Percentiles rank a stretch among this genome's conserved stretches.
These are phyloP conservation scores for Lasiosphaeria miniovina DNA, from an alignment of 495 filamentous ascomycete genomes.

Conservation along the genomic window DNA sequence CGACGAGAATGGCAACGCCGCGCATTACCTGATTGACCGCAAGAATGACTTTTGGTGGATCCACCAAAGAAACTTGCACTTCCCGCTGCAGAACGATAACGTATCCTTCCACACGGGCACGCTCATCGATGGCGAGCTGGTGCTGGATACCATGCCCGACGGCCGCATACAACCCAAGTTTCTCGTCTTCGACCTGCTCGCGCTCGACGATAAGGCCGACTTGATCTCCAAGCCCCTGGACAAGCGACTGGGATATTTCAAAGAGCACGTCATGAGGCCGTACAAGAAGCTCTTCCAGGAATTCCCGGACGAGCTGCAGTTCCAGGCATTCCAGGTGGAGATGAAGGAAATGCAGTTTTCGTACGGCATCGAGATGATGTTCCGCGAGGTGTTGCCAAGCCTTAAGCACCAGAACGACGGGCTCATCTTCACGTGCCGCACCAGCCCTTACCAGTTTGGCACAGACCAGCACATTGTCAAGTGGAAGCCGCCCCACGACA, in stretches of 20 bases:
- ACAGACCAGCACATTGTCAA: constrained; percentile 93
- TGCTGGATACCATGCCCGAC: constrained; percentile 66
- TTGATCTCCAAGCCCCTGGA: constrained; percentile 73
- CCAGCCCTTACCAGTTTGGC: constrained; percentile 77
- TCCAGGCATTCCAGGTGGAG: constrained; percentile 74
- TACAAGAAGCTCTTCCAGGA: constrained; percentile 67
- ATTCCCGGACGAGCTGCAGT: constrained; percentile 65
- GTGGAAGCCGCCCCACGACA: constrained; percentile 92
- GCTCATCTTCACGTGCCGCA: constrained; percentile 91
- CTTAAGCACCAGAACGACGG: constrained; percentile 93
- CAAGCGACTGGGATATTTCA: constrained; percentile 84
- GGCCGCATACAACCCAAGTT: constrained; percentile 69
- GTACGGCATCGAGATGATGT: constrained; percentile 90
- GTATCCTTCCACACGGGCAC: constrained; percentile 73
- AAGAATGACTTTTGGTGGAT: constrained; percentile 90
- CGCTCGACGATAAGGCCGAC: constrained; percentile 70
- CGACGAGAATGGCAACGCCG: constrained; percentile 54
- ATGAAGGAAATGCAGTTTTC: constrained; percentile 83
- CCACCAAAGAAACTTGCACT: constrained; percentile 67
- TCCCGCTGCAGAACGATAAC: constrained; percentile 65
- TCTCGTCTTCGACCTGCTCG: constrained; percentile 89
- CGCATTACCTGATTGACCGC: constrained; percentile 84
- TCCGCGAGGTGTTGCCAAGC: constrained; percentile 74
- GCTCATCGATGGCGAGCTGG: constrained; percentile 88
- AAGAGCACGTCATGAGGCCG: constrained; percentile 72